Base-by-base conservation (phyloP, 805 yeast genomes). In the Priceomyces carsonii region DNA sequence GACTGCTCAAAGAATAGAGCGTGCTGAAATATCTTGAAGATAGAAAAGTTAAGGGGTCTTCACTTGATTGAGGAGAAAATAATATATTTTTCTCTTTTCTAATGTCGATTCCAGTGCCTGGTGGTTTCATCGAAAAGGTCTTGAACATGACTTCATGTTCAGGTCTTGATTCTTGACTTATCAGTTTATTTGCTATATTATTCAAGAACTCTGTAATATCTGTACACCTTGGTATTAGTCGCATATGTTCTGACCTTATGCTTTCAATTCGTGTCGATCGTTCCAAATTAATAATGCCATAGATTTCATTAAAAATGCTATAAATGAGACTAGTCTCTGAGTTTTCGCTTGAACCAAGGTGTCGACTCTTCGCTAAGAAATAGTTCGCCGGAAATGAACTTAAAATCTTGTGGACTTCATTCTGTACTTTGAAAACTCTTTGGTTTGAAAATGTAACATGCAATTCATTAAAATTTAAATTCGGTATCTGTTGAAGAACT, bases 1-100 rank as follows among this genome's bases (percentile, higher is more conserved):
- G 73, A 1, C 66, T 67, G 3, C 52, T 55, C 18, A 65, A 54
- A 3, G 71, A 63, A 40, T 69, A 69, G 5, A 69, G 49, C 2
- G 61, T 63, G 33, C 48, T 49, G 39, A 45, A 63, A 45, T 69
- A 69, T 23, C 71, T 47, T 1, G 62, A 48, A 14, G 27, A 35
- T n/a, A 69, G 43, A 35, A 63, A 69, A 3, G 40, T 49, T 3
- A 47, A 32, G 1, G 72, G 70, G 19, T 54, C 59, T 6, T 22
- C 24, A 18, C 37, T 36, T 13, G 44, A 43, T 28, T 50, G 44
- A 6, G 50, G 52, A 3, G 50, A 42, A n/a, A n/a, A n/a, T 6
- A 32, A 8, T n/a, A 16, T 16, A 18, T 8, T 13, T 32, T 13
- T 8, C n/a, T n/a, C 5, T 9, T 25, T 2, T 6, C 17, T 19